Evolutionary conservation across 495 filamentous ascomycete species (phyloP).

Genomic region (Neurospora sublineolata): DNA sequence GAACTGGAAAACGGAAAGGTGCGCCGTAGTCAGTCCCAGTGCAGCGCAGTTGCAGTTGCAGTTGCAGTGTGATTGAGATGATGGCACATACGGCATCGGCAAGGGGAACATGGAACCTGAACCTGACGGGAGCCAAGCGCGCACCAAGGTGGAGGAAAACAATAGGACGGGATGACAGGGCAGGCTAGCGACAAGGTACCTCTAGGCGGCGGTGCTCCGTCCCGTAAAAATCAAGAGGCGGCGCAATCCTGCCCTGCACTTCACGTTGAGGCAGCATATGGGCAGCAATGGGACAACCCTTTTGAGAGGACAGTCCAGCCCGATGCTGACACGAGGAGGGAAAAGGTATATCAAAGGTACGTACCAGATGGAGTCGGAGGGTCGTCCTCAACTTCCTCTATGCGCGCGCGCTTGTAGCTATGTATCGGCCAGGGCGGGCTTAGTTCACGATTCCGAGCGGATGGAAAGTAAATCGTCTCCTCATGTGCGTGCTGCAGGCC

Average conservation of each 20-base stretch:
- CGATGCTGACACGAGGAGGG: background rate
- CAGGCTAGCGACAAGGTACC: background rate
- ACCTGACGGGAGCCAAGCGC: background rate
- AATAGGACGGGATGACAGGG: constrained; percentile 7
- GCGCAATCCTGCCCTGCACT: constrained; percentile 5
- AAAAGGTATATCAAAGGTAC: background rate
- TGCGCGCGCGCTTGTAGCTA: background rate
- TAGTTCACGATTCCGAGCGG: background rate
- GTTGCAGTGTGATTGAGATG: constrained; percentile 6
- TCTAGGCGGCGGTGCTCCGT: constrained; percentile 3
- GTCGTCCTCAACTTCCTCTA: background rate
- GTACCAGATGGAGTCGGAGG: background rate
- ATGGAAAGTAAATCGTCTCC: background rate
- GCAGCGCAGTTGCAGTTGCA: background rate
- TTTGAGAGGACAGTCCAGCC: background rate
- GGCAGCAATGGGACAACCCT: background rate
- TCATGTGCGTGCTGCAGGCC: background rate
- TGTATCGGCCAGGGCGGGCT: background rate
- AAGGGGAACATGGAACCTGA: constrained; percentile 3
- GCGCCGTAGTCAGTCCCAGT: background rate
- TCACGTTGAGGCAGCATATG: background rate
- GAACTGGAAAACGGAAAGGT: background rate
- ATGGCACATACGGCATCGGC: constrained; percentile 12
- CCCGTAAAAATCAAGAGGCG: constrained; percentile 21
- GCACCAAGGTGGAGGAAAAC: constrained; percentile 18